Conservation (phyloP, 108 stramenopile genomes). For the Seminavis robusta region DNA sequence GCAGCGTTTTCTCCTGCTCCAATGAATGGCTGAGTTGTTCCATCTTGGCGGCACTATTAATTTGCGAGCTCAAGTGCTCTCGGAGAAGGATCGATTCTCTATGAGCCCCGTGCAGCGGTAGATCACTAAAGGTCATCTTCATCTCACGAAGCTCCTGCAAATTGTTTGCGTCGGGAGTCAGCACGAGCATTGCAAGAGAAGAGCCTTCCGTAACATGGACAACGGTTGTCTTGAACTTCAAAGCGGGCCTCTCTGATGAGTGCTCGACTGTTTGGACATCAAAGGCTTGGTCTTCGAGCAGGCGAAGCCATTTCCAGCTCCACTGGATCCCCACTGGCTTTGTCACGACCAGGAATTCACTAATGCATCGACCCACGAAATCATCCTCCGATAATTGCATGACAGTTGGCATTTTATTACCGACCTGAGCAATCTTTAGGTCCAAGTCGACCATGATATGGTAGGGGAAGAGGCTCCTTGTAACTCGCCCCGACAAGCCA, state of each 20-base stretch:
- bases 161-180: constrained; percentile 35
- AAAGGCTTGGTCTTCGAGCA: constrained; percentile 37
- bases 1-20: constrained; percentile 26
- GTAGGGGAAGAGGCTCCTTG: constrained; percentile 33
- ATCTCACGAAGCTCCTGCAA: constrained; percentile 30
- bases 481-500: constrained; percentile 6
- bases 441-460: constrained; percentile 31
- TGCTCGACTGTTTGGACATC: constrained; percentile 9
- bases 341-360: not conserved
- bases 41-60: constrained; percentile 32
- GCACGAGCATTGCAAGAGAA: constrained; percentile 23
- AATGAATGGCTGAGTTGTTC: constrained; percentile 30
- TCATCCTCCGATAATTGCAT: constrained; percentile 7
- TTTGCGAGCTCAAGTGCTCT: constrained; percentile 33
- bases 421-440: constrained; percentile 32
- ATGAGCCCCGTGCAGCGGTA: constrained; percentile 38
- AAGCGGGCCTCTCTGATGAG: constrained; percentile 1
- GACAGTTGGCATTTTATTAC: constrained; percentile 23
- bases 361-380: constrained; percentile 9
- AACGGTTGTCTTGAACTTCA: constrained; percentile 33
- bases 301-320: constrained; percentile 19
- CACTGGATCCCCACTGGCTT: constrained; percentile 11
- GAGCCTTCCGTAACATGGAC: constrained; percentile 8
- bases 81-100: constrained; percentile 41
- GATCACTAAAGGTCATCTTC: constrained; percentile 35